Base-by-base conservation (phyloP, 2,329 filamentous ascomycete genomes). In the Aurifilum marmelostoma region DNA sequence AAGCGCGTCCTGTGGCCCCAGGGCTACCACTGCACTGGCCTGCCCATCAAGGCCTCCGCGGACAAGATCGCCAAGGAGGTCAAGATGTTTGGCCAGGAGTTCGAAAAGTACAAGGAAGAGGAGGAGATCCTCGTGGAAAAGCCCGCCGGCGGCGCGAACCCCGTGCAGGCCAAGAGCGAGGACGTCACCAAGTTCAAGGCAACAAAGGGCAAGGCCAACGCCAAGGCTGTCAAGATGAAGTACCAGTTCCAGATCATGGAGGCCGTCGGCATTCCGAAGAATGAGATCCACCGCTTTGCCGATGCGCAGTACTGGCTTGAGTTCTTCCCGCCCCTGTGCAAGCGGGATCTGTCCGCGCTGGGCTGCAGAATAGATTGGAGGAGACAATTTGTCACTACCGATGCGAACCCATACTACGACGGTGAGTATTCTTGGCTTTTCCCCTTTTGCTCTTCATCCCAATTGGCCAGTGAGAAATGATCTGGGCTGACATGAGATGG, bases 21-120 rank as follows among this genome's bases (percentile, higher is more conserved):
- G 77, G 96, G 95, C 41, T 99, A 94, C 83, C 96, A 99, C 84
- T 93, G 92, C 82, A 98, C 95, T 0, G 96, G 96, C 75, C 97
- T 99, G 91, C 94, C 94, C 60, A 99, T 99, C 84, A 97, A 97
- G 82, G 94, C 96, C 7, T 97, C 93, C 76, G 94, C 96, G 67
- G 95, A 99, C 84, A 98, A 98, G 85, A 88, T 99, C 60, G 89
- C 91, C 69, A 89, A 93, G 72, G 96, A 99, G 82, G 91, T 98
- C 68, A 89, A 92, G 80, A 85, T 91, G 82, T 99, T 98, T 76
- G 96, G 96, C 29, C 83, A 91, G 77, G 89, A 94, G 76, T 98
- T 98, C 72, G 91, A 94, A 76, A 84, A 87, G 61, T 97, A 93
- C 80, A 85, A 87, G 66, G 87, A 89, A 67, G 88, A 91, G 14